A percentile compares a stretch with the other conserved stretches of the same genome.
These are phyloP conservation scores for Globisporangium radiosum DNA, from an alignment of 352 stramenopile species.

Conservation along the genomic window DNA sequence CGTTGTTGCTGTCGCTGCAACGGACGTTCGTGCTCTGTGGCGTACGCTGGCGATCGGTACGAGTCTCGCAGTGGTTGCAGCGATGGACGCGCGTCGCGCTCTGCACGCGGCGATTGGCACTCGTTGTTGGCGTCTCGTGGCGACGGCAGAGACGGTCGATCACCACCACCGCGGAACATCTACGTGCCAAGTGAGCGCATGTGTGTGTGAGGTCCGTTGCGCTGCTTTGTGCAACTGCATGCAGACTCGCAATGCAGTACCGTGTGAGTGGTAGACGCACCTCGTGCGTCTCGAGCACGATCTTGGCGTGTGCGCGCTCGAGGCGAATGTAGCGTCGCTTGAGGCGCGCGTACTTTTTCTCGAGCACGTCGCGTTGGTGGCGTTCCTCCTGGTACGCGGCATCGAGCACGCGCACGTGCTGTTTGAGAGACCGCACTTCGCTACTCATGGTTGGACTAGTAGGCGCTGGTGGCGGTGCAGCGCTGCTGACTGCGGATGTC, in stretches of 20 bases:
- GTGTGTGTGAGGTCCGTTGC: background rate
- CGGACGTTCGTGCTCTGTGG: background rate
- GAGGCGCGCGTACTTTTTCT: conserved; percentile 67
- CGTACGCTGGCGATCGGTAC: conserved; percentile 1
- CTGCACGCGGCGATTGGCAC: background rate
- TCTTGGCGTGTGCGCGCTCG: conserved; percentile 39
- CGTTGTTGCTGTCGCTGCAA: background rate
- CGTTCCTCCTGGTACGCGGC: conserved; percentile 39
- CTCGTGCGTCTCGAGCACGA: conserved; percentile 18
- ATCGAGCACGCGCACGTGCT: conserved; percentile 34
- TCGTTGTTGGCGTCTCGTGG: background rate
- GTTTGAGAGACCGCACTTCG: conserved; percentile 17
- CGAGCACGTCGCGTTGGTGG: conserved; percentile 37
- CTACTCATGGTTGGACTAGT: background rate
- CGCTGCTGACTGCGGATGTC: background rate
- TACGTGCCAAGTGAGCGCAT: background rate
- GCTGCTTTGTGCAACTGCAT: background rate
- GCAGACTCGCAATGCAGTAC: background rate
- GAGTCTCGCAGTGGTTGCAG: background rate
- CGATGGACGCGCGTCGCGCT: background rate
- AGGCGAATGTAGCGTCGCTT: conserved; percentile 63
- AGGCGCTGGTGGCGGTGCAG: background rate
- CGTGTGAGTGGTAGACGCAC: conserved; percentile 1
- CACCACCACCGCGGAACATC: background rate
- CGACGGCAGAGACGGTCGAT: background rate